phyloP scores from a whole-genome alignment of 73 alveolate genomes.

The Uronychia binucleata region DNA sequence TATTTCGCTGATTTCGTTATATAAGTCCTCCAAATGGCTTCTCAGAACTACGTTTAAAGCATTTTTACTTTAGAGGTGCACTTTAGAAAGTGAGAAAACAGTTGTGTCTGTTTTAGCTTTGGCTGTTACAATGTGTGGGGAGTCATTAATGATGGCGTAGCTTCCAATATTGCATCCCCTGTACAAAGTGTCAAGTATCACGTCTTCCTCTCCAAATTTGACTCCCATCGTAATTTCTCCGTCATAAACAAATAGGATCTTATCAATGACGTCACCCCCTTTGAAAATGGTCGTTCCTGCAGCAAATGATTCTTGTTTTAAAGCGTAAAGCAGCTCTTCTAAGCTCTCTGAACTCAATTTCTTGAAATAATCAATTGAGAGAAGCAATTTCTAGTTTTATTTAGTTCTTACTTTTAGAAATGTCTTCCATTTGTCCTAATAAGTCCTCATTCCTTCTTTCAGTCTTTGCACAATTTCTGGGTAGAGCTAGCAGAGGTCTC shows the following conservation, averaged over 20 bases:
- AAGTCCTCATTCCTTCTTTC: not conserved
- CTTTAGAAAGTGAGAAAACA: not conserved
- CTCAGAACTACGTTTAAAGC: not conserved
- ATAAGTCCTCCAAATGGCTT: not conserved
- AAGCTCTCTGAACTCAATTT: not conserved
- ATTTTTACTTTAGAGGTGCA: not conserved
- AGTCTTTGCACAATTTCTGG: constrained; percentile 32
- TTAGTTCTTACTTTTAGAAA: too few species aligned
- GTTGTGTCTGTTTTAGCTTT: constrained; percentile 1
- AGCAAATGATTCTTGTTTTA: constrained; percentile 19
- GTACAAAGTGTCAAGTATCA: constrained; percentile 21
- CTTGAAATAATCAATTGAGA: constrained; percentile 12
- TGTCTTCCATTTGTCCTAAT: constrained; percentile 18
- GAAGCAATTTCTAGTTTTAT: not conserved
- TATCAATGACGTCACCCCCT: not conserved
- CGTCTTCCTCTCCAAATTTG: not conserved
- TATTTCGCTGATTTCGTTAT: not conserved
- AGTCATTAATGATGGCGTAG: not conserved
- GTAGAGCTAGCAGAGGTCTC: constrained; percentile 63
- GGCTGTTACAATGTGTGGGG: not conserved
- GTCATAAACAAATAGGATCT: not conserved
- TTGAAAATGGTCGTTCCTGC: not conserved
- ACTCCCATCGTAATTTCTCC: constrained; percentile 9
- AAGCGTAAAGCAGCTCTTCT: constrained; percentile 21
- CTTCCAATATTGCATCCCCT: constrained; percentile 28